Evolutionary conservation across 352 stramenopile genomes (phyloP), one percentile per base, ranked within the genome.

Genomic region (Phytopythium montanum): DNA sequence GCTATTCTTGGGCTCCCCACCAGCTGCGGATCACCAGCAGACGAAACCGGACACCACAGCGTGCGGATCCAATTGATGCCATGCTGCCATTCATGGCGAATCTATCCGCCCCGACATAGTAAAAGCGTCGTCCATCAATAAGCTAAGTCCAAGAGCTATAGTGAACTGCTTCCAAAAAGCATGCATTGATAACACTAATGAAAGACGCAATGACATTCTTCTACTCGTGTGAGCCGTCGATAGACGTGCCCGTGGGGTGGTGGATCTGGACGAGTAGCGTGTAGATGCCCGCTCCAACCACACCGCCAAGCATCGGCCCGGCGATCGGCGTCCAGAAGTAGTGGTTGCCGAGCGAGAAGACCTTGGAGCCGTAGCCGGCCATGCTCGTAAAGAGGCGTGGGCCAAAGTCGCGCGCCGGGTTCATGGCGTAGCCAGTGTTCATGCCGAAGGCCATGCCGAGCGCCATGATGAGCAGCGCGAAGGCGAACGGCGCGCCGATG

Each of bases 271-370:
- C 67, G 8, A 77, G 69, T 8, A 84, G 39, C 41, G 72, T 72
- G 67, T 87, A 89, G 25, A 60, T 18, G 12, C 72, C 74, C n/a
- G 54, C 75, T 10, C 79, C 75, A 7, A 74, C 45, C 4, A 83
- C 56, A 10, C 73, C 73, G 3, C 77, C 78, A 1, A 84, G 39
- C 19, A 73, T 52, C 16, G 75, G 78, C n/a, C 62, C 75, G 6
- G 82, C 62, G 25, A 88, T 69, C 14, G 73, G 75, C 39, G 81
- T 79, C 75, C 73, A 86, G 58, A 88, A 88, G 75, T 88, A 88
- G 58, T 68, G 19, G 48, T 72, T 49, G 48, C 51, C 41, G 0
- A 60, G 19, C 26, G 68, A 70, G 60, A 78, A 82, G 14, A 76
- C 67, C 53, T 66, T 62, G 12, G 58, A 62, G 26, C 79, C 70